These are phyloP conservation scores for Acacia acuminata DNA, from an alignment of 306 rosid species.

Conservation along the genomic window DNA sequence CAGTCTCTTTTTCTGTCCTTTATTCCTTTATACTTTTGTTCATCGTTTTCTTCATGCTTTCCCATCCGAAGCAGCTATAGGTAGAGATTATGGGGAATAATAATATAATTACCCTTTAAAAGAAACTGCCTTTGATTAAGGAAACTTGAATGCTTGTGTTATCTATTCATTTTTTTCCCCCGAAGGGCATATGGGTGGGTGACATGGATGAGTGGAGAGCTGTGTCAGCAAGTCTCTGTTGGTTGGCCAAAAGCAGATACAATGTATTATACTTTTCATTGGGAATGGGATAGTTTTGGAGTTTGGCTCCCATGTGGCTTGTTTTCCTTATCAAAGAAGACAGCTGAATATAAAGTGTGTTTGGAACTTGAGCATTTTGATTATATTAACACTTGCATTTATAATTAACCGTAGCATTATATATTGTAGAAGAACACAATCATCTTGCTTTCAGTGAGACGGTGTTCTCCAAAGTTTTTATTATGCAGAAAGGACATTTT, in stretches of 20 bases:
- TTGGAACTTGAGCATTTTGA: conserved; percentile 39
- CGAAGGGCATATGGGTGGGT: conserved; percentile 30
- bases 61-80: background rate
- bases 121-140: conserved; percentile 33
- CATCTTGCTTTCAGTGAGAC: conserved; percentile 16
- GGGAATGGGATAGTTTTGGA: conserved; percentile 40
- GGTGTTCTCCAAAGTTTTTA: background rate
- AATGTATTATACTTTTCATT: conserved; percentile 26
- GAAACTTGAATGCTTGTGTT: background rate
- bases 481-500: conserved; percentile 25
- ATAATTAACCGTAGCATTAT: conserved; percentile 4
- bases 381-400: background rate
- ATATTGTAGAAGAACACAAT: background rate
- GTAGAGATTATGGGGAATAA: conserved; percentile 9
- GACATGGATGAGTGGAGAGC: conserved; percentile 53
- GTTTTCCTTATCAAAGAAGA: conserved; percentile 62
- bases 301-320: conserved; percentile 64
- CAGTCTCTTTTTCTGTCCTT: background rate
- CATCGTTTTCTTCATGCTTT: conserved; percentile 15
- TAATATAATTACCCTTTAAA: conserved; percentile 14
- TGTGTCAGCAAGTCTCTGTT: conserved; percentile 50
- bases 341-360: conserved; percentile 14
- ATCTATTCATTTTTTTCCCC: background rate
- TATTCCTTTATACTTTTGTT: conserved; percentile 12
- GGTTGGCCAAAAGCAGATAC: conserved; percentile 38